phyloP scores from a whole-genome alignment of 139 green algal genomes.

The Pedinophyceae sp. region DNA sequence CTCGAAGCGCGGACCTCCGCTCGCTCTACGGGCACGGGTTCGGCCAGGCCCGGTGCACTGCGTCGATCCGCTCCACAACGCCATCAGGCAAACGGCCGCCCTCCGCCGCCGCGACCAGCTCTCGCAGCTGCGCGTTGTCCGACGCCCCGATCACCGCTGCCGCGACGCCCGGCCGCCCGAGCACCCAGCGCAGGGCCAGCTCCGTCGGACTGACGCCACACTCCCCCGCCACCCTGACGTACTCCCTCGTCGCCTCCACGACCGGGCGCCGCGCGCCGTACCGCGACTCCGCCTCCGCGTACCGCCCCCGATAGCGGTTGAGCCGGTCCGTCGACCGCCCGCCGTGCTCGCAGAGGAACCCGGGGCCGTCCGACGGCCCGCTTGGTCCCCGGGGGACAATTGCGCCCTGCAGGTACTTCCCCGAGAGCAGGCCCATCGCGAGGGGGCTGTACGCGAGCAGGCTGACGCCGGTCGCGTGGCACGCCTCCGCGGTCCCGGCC shows the following conservation, averaged over 20 bases:
- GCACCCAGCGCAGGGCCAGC: slow-evolving; percentile 54
- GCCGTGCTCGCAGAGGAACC: not conserved
- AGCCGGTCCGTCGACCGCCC: not conserved
- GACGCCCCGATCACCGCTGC: slow-evolving; percentile 42
- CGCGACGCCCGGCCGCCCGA: slow-evolving; percentile 34
- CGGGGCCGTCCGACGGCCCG: not conserved
- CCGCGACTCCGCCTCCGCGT: slow-evolving; percentile 60
- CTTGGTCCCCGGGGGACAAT: too few relatives aligned
- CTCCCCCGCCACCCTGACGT: slow-evolving; percentile 35
- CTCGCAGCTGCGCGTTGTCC: slow-evolving; percentile 29
- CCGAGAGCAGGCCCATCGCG: slow-evolving; percentile 77
- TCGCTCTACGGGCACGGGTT: too few relatives aligned
- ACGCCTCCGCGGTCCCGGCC: slow-evolving; percentile 49
- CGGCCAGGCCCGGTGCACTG: slow-evolving; percentile 29
- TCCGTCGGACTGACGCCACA: slow-evolving; percentile 32
- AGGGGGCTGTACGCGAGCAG: slow-evolving; percentile 76
- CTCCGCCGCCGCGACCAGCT: slow-evolving; percentile 26
- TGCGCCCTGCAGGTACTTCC: slow-evolving; percentile 11
- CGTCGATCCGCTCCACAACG: slow-evolving; percentile 24
- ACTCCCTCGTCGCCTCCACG: slow-evolving; percentile 29
- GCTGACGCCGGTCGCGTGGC: slow-evolving; percentile 40
- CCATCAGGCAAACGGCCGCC: slow-evolving; percentile 11
- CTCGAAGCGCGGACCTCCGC: too few relatives aligned
- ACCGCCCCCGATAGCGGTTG: slow-evolving; percentile 18
- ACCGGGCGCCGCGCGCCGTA: slow-evolving; percentile 58